Conservation (phyloP, 495 filamentous ascomycete species). For the Trypethelium eluteriae region DNA sequence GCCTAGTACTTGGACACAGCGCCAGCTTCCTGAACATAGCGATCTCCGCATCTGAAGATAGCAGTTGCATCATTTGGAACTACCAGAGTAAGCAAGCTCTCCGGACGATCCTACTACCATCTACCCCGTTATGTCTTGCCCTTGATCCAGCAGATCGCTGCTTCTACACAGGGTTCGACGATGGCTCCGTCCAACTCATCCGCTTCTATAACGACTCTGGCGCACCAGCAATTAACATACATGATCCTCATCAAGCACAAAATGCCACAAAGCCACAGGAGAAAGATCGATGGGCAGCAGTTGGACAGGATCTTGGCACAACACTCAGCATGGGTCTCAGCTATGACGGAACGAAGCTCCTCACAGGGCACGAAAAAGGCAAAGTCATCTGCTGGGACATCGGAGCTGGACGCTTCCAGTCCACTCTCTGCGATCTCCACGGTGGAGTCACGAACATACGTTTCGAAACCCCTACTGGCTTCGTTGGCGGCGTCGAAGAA, state of each 20-base stretch:
- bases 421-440: constrained; percentile 51
- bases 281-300: constrained; percentile 52
- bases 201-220: constrained; percentile 52
- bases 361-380: constrained; percentile 76
- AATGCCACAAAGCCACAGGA: constrained; percentile 29
- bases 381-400: constrained; percentile 76
- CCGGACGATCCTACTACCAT: constrained; percentile 70
- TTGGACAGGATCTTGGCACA: constrained; percentile 53
- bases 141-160: constrained; percentile 80
- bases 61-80: constrained; percentile 81
- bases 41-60: constrained; percentile 70
- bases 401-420: constrained; percentile 53
- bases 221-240: constrained; percentile 17
- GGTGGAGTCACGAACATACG: constrained; percentile 71
- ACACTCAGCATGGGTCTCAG: constrained; percentile 58
- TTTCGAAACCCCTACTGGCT: constrained; percentile 57
- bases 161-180: constrained; percentile 72
- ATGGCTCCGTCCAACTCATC: constrained; percentile 73
- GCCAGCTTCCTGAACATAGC: constrained; percentile 62
- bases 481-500: constrained; percentile 37
- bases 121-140: constrained; percentile 60
- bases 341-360: constrained; percentile 71
- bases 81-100: constrained; percentile 66
- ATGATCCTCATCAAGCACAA: constrained; percentile 20
- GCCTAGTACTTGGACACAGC: constrained; percentile 59